Percentiles rank a stretch among this genome's conserved stretches.
These are phyloP conservation scores for Hanseniaspora gamundiae DNA, from an alignment of 1,139 yeast species.

Conservation along the genomic window DNA sequence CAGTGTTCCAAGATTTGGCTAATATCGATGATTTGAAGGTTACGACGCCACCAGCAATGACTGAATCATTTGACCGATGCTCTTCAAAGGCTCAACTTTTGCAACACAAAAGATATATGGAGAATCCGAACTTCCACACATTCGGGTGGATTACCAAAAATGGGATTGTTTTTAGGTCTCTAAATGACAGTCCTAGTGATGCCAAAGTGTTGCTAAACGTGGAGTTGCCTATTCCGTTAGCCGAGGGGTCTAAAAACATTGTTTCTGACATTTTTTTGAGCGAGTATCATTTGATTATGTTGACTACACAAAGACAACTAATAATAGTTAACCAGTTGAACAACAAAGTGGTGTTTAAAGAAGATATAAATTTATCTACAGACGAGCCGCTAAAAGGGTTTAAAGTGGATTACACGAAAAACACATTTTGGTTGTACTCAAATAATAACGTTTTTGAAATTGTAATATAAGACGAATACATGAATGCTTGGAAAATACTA, in stretches of 20 bases:
- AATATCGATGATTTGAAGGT: constrained; percentile 11
- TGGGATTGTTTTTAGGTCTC: constrained; percentile 33
- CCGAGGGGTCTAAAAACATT: constrained; percentile 13
- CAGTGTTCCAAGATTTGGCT: constrained; percentile 27
- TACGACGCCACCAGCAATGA: constrained; percentile 27
- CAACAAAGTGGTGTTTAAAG: constrained; percentile 33
- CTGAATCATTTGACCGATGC: constrained; percentile 24
- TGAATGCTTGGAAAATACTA: constrained; percentile 67
- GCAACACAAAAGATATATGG: constrained; percentile 12
- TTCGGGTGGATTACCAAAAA: constrained; percentile 37
- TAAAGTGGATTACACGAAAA: constrained; percentile 40
- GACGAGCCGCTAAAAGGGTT: constrained; percentile 42
- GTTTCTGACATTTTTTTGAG: constrained; percentile 31
- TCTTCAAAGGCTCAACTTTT: constrained; percentile 24
- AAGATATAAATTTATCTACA: constrained; percentile 26
- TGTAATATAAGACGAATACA: constrained; percentile 53
- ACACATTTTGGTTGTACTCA: constrained; percentile 54
- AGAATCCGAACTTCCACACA: neutral
- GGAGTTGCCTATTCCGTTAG: constrained; percentile 29
- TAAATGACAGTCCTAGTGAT: constrained; percentile 14
- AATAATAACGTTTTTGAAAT: constrained; percentile 48
- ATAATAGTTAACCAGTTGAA: constrained; percentile 39
- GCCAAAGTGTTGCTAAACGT: constrained; percentile 31
- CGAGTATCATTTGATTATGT: constrained; percentile 39
- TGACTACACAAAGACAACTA: constrained; percentile 30